Evolutionary conservation across 2,329 filamentous ascomycete species (phyloP).

Genomic region (Endoconidiophora polonica): DNA sequence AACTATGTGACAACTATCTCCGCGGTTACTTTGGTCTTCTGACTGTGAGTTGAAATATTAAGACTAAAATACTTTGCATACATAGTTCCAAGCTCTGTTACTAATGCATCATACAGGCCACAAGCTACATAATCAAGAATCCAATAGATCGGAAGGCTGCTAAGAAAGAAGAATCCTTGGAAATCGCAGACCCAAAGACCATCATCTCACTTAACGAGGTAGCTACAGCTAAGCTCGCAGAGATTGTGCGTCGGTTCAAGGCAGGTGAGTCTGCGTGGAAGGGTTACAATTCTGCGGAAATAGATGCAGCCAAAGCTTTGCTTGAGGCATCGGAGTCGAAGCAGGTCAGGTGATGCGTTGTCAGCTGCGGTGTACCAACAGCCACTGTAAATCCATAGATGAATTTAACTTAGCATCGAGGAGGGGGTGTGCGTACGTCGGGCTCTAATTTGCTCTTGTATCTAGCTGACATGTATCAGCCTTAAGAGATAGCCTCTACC

Average conservation of each 20-base stretch:
- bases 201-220: slow-evolving; percentile 53
- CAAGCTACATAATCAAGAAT: slow-evolving; percentile 31
- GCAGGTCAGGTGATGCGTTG: slow-evolving; percentile 24
- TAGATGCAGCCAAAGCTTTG: slow-evolving; percentile 54
- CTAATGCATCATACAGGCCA: slow-evolving; percentile 25
- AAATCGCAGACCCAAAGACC: slow-evolving; percentile 38
- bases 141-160: slow-evolving; percentile 28
- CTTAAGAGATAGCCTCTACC: too few relatives aligned
- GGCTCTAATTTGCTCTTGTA: too few relatives aligned
- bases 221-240: slow-evolving; percentile 57
- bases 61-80: background rate
- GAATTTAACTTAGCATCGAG: too few relatives aligned
- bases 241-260: slow-evolving; percentile 52
- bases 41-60: slow-evolving; percentile 34
- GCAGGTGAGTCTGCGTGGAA: slow-evolving; percentile 49
- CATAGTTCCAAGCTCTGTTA: slow-evolving; percentile 1
- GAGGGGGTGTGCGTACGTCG: too few relatives aligned
- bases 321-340: slow-evolving; percentile 35
- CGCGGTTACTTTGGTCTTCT: slow-evolving; percentile 87
- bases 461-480: too few relatives aligned
- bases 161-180: slow-evolving; percentile 31
- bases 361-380: too few relatives aligned
- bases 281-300: slow-evolving; percentile 55
- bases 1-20: slow-evolving; percentile 84
- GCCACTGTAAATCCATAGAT: too few relatives aligned